phyloP scores from a whole-genome alignment of 305 asterid genomes.

The Caryopteris hybrid region DNA sequence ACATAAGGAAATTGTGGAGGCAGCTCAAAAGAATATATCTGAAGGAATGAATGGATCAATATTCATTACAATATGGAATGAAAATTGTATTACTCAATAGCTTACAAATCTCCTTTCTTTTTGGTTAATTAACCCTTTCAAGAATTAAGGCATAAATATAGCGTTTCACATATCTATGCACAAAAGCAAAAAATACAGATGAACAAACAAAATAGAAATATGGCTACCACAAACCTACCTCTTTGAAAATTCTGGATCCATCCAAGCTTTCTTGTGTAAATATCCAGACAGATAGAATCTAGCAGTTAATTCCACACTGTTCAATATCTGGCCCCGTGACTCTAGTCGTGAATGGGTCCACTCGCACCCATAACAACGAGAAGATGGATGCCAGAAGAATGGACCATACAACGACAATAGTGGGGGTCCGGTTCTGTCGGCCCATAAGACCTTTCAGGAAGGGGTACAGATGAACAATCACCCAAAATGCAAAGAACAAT shows the following conservation, averaged over 20 bases:
- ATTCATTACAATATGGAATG: not conserved
- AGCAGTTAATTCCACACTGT: constrained; percentile 77
- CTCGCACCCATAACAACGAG: constrained; percentile 75
- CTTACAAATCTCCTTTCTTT: not conserved
- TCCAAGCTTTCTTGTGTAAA: not conserved
- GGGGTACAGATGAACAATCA: constrained; percentile 85
- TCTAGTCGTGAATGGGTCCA: constrained; percentile 81
- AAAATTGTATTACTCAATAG: not conserved
- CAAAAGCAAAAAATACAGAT: no score
- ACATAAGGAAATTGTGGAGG: no score
- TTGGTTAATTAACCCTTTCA: not conserved
- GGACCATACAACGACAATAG: constrained; percentile 82
- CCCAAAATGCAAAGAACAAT: constrained; percentile 87
- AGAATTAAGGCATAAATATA: not conserved
- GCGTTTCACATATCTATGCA: constrained; percentile 19
- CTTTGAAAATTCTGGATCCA: not conserved
- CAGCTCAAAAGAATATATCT: not conserved
- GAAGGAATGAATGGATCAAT: not conserved
- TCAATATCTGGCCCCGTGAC: constrained; percentile 72
- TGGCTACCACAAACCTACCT: not conserved
- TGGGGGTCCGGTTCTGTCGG: constrained; percentile 80
- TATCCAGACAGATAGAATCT: not conserved
- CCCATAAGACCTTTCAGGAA: constrained; percentile 96
- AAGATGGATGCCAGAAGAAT: constrained; percentile 86
- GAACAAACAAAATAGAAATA: not conserved